Base-by-base conservation (phyloP, 176 grass and related monocot genomes). In the Carex myosuroides region DNA sequence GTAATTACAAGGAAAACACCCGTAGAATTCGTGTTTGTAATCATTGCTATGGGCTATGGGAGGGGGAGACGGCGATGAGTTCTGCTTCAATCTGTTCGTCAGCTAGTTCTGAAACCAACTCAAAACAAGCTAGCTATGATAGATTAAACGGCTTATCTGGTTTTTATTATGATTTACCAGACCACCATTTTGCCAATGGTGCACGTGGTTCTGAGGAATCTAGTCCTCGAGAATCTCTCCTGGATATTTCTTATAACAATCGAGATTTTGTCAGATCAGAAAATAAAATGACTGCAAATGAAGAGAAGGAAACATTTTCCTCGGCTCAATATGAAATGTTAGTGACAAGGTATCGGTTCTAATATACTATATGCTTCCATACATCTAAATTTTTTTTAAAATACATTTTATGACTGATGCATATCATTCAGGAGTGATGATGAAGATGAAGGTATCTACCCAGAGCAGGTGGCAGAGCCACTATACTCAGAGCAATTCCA, bases 21-120 rank as follows among this genome's bases (percentile, higher is more conserved):
- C 86, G 92, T 65, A 85, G 65, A 79, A 78, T 99, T 59, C 93
- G 96, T 56, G 93, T 92, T 84, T 99, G 96, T 88, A 88, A 85
- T 74, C 89, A 92, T 85, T 99, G 96, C 85, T 95, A 92, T 83
- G 92, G 90, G 32, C 86, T 92, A 87, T 95, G 91, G 89, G 85
- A 99, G 81, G 85, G 95, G 80, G 93, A 93, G 79, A 89, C 44
- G 82, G 73, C 82, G 10, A 82, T 14, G 44, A 52, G 5, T 52
- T 41, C 32, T 32, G n/a, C 60, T 52, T 65, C 20, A 17, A 55
- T 11, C 18, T n/a, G 22, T 39, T 63, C 60, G 2, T 81, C 60
- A 64, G 24, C 35, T 16, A 83, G 63, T 52, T 13, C 73, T 14
- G 24, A 50, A 54, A 58, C 81, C 71, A 60, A 55, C 17, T 77